Evolutionary conservation across 2,329 filamentous ascomycete species (phyloP), one percentile per base, ranked within the genome.

Genomic region (Aspergillus unguis): DNA sequence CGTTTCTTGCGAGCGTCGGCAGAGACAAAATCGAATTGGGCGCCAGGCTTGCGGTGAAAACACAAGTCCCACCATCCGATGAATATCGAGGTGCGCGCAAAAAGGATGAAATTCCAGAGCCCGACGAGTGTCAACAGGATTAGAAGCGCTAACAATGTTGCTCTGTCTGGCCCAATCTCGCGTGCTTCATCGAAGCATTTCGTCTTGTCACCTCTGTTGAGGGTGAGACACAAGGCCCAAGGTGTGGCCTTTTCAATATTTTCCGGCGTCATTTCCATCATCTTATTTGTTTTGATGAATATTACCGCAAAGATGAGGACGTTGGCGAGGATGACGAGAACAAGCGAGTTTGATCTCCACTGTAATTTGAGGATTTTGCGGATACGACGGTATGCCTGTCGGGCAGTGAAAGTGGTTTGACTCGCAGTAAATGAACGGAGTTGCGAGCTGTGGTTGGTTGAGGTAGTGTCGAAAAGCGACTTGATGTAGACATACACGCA

Each of bases 401-500:
- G 84, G 8, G 92, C 90, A 6, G 88, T 89, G 67, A 91, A 83
- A n/a, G 85, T 89, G 57, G 83, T 83, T 51, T 92, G 75, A 69
- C 90, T 95, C 65, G 83, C 84, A 9, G 82, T 81, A 72, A 92
- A 92, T 0, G 86, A 87, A 0, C 89, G 88, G 31, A 95, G 76
- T 29, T 80, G 82, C 3, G 88, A 90, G 63, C 81, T 80, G 54
- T 78, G 85, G 46, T 86, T 85, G 0, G 86, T 85, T 33, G 81
- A 77, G 50, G 83, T 81, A 61, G 84, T 84, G 68, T 95, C 90
- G 55, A 84, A 81, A 50, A 96, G 78, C 27, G 92, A 92, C 51
- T 86, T 86, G 49, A 99, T 79, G 69, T 97, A 99, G 44, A 99
- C 90, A 67, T 95, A 91, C 73, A 96, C 87, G 70, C 94, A 97